Base-by-base conservation (phyloP, 768 basidiomycete species). In the Kwoniella pini region DNA sequence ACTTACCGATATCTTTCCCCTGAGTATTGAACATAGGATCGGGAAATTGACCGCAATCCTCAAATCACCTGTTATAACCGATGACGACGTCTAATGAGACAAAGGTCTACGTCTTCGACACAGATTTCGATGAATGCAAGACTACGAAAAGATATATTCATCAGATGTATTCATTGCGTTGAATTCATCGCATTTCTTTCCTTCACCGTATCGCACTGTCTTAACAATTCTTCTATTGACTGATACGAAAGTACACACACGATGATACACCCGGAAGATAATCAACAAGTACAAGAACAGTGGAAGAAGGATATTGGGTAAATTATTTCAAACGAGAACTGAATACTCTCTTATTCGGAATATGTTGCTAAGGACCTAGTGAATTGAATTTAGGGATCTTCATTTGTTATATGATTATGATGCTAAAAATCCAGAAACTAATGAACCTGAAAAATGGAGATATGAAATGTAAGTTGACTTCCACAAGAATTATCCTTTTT, bases 381-480 rank as follows among this genome's bases (percentile, higher is more conserved):
- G n/a, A n/a, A n/a, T n/a, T n/a, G n/a, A n/a, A n/a, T n/a, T n/a
- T n/a, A 50, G 48, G 11, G 56, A 57, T 31, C 44, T 57, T 21
- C 56, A 57, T 30, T 12, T 57, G 31, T 5, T 57, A 6, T 57
- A 57, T 33, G 56, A 57, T 44, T 57, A 57, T 26, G 56, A 46
- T 40, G 56, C 56, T 4, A 48, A 57, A 45, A 48, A 57, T 17
- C 54, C 54, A 2, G 56, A 57, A 17, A 57, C 43, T 27, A 40
- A 40, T 9, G 45, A 21, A 13, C 45, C 56, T 19, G 56, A 57
- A 45, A 57, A 57, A 57, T 57, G 56, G 56, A n/a, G 56, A n/a
- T 57, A 57, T 26, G 56, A 57, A 30, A 57, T 57, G 56, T 57
- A 28, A 45, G 54, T 28, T 17, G 15, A 2, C n/a, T n/a, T n/a